Base-by-base conservation (phyloP, 495 filamentous ascomycete species). In the Zalerion maritima region DNA sequence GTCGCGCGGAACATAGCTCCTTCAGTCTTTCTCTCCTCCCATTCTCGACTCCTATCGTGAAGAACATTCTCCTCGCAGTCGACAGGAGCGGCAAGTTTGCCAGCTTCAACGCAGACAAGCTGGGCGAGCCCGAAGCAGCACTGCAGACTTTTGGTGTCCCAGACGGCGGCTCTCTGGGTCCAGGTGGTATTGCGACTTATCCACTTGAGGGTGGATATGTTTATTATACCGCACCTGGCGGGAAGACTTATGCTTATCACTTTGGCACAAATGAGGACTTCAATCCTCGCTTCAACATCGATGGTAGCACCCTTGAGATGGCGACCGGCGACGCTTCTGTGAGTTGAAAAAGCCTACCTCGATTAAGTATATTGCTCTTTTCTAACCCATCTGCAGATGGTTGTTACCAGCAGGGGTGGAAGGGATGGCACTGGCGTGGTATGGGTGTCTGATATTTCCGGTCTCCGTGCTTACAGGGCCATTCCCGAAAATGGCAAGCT, bases 191-290 rank as follows among this genome's bases (percentile, higher is more conserved):
- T n/a, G 47, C 41, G 6, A 34, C 41, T 2, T 42, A 52, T 21
- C 57, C 57, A 11, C 37, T 54, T 12, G 54, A 52, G 18, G 52
- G 48, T 25, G 52, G 55, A 11, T 58, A 51, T 34, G 35, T 62
- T 35, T 58, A 61, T 25, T 28, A 37, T 47, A 18, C 50, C 39
- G 18, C 46, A 47, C 14, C 36, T 32, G 2, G 29, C 33, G 19
- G 36, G 36, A 13, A 39, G 25, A 14, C 31, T 32, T 18, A 39
- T 39, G 36, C 35, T 39, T 25, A 32, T 25, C 15, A 39, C 11
- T 26, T 47, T 27, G 32, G 34, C 31, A 23, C 29, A 21, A 26
- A 43, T 28, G 33, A 37, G 22, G 31, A 31, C 24, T 47, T 47
- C 7, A 45, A 45, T 5, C 46, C 48, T 9, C 13, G 40, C n/a